Base-by-base conservation (phyloP, 257 asterid genomes). In the Scutellaria baicalensis region DNA sequence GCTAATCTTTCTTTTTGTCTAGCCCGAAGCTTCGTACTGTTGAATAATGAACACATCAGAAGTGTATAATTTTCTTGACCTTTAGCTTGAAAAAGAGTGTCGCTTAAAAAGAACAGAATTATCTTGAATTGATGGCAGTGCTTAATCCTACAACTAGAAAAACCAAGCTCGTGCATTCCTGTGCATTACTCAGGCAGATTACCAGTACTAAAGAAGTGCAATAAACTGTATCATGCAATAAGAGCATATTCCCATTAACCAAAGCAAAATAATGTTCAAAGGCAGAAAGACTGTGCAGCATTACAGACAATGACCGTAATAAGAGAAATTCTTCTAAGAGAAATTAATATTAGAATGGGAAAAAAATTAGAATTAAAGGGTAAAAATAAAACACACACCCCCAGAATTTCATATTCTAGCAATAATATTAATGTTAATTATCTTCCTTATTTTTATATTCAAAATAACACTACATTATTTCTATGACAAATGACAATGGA, bases 21-120 rank as follows among this genome's bases (percentile, higher is more conserved):
- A 13, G 91, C 87, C 43, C 97, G 96, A 77, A 94, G 97, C 84
- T 82, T 91, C 40, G 79, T 59, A 79, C 99, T 93, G 92, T 77
- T 12, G 73, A 65, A 73, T 20, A 74, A 47, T 20, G 54, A 69
- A 65, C 50, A 31, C 35, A 31, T 65, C 35, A 71, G 60, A 43
- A 45, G 3, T 21, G 55, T 20, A 48, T 66, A 43, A 20, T 56
- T 58, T 48, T 21, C 44, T 9, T 9, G 16, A 20, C 13, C 43
- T 51, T 17, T 20, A 60, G 77, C 44, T 51, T 17, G 42, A 13
- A 14, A 66, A 39, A 14, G n/a, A 64, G 49, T 27, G 44, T 40
- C 23, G 14, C 21, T 8, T 18, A 39, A 54, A 21, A 54, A n/a
- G 21, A 35, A 16, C 33, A 27, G 2, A 40, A 56, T 35, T 64